Base-by-base conservation (phyloP, 2,329 filamentous ascomycete species). In the Aspergillus piperis region DNA sequence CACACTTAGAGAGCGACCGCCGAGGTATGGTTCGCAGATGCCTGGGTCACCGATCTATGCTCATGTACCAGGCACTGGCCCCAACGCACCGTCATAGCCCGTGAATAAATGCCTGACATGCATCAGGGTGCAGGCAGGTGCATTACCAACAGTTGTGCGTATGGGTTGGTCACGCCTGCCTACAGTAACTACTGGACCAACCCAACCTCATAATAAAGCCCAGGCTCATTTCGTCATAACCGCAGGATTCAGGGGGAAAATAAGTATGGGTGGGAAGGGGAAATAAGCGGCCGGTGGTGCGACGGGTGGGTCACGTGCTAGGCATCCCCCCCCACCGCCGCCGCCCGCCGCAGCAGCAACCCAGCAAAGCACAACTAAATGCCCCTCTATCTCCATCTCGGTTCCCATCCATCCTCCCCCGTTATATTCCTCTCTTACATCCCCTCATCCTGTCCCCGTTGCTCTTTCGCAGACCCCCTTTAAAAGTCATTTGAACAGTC, bases 371-470 rank as follows among this genome's bases (percentile, higher is more conserved):
- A 65, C 68, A 73, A 73, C 69, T 67, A 62, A 66, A 66, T 73
- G 71, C 73, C 71, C 71, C 72, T 74, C 73, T 71, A 70, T 73
- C 69, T 73, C 64, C 66, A 67, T 62, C 62, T 61, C 60, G 49
- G 48, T 62, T 59, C 52, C 36, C 39, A 54, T 54, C 55, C 56
- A 30, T 59, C 57, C 61, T 56, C 56, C 63, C 49, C 59, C 47
- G 47, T 50, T 54, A 49, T 49, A 59, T 59, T 61, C 59, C 49
- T 62, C 58, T 62, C 57, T 56, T 30, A 30, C 58, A 49, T 48
- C 60, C 61, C 59, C 61, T 64, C 58, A 59, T 50, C 54, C 21
- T 54, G 44, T 56, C 58, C 49, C 44, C 41, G 27, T 56, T 51
- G 36, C 47, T 48, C 54, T 52, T 56, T 41, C 44, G 21, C 48